Conservation (phyloP, 306 rosid species). For the Benincasa hispida region DNA sequence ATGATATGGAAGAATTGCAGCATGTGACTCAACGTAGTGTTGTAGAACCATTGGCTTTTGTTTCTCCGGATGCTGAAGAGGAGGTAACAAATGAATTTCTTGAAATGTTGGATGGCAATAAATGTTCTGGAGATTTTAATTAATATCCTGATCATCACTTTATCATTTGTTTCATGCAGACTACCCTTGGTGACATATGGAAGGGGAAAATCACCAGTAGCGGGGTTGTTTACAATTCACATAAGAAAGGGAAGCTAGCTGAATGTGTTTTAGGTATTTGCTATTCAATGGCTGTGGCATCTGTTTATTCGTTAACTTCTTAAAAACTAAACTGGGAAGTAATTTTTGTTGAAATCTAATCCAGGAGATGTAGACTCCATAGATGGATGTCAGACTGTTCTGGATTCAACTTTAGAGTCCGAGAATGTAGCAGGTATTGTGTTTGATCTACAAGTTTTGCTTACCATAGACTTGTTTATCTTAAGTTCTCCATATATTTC, state of each 20-base stretch:
- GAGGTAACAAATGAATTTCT: conserved; percentile 20
- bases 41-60: conserved; percentile 45
- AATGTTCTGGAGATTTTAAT: background rate
- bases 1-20: conserved; percentile 31
- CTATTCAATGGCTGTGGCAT: conserved; percentile 1
- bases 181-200: conserved; percentile 32
- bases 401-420: conserved; percentile 7
- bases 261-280: conserved; percentile 27
- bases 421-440: conserved; percentile 1
- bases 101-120: background rate
- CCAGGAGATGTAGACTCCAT: conserved; percentile 19
- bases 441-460: background rate
- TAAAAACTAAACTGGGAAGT: background rate
- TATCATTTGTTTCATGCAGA: conserved; percentile 16
- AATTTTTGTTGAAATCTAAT: conserved; percentile 10
- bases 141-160: background rate
- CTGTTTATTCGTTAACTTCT: background rate
- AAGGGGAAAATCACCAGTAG: conserved; percentile 40
- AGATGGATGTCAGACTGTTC: conserved; percentile 16
- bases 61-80: conserved; percentile 37
- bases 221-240: conserved; percentile 24
- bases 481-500: background rate
- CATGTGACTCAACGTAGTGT: conserved; percentile 22
- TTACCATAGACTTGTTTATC: background rate
- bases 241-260: conserved; percentile 21